Conservation (phyloP, 495 filamentous ascomycete species). For the Glarea lozoyensis region DNA sequence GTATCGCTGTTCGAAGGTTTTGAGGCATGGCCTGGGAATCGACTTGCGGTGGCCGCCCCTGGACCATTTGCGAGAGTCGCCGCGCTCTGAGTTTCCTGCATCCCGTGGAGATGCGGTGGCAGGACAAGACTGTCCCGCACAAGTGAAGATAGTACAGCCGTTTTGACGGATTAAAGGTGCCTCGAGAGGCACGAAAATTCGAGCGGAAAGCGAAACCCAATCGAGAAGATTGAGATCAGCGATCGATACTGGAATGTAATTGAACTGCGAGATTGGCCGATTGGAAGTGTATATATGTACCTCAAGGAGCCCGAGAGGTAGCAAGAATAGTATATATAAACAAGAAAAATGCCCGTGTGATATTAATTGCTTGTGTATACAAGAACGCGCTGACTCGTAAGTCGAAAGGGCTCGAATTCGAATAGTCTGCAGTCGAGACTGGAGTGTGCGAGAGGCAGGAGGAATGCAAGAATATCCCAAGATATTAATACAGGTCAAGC, state of each 20-base stretch:
- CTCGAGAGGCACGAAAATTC: conserved; percentile 37
- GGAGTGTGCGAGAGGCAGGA: no score
- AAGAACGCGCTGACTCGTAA: no score
- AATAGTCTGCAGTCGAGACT: no score
- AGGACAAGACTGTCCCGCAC: conserved; percentile 66
- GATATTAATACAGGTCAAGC: no score
- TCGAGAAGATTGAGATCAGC: background rate
- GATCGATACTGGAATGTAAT: conserved; percentile 9
- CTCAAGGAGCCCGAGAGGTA: no score
- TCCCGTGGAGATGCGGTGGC: conserved; percentile 71
- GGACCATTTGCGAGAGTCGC: conserved; percentile 41
- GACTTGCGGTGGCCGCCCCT: conserved; percentile 41
- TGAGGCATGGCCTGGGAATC: conserved; percentile 52
- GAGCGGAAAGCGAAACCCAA: conserved; percentile 5
- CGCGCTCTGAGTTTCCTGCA: conserved; percentile 76
- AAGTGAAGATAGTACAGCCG: conserved; percentile 59
- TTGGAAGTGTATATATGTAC: no score
- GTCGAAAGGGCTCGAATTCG: no score
- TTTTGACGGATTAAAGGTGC: conserved; percentile 54
- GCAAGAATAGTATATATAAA: no score
- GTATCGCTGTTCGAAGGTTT: conserved; percentile 74
- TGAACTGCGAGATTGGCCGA: conserved; percentile 11
- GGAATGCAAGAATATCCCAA: no score
- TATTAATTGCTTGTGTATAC: no score
- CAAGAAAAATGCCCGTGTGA: no score